Conservation (phyloP, 2,329 filamentous ascomycete species). For the Claviceps digitariae region DNA sequence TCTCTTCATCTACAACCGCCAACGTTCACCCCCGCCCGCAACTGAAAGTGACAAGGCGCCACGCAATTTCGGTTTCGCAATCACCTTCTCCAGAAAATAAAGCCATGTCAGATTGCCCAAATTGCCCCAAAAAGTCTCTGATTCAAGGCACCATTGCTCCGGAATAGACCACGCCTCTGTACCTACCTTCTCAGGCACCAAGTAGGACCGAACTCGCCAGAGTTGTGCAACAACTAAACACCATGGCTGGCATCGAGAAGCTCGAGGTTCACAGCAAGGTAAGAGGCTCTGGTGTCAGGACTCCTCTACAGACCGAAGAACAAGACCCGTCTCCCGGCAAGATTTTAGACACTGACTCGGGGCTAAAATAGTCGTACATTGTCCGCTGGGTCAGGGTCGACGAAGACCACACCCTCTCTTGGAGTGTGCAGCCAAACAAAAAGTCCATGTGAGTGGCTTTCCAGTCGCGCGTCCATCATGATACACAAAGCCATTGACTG, state of each 20-base stretch:
- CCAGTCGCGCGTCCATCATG: neutral
- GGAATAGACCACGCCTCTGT: neutral
- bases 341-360: conserved; percentile 8
- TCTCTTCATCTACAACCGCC: neutral
- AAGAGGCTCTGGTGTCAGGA: neutral
- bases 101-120: neutral
- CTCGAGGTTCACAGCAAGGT: conserved; percentile 97
- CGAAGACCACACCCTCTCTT: conserved; percentile 83
- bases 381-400: conserved; percentile 94
- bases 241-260: conserved; percentile 91
- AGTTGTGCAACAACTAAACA: neutral
- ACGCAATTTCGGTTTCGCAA: neutral
- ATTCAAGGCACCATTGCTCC: neutral
- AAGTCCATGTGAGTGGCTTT: conserved; percentile 60
- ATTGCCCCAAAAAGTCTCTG: neutral
- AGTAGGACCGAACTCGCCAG: neutral
- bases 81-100: no score
- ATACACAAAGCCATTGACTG: conserved; percentile 8
- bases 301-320: neutral
- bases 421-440: conserved; percentile 95
- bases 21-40: neutral
- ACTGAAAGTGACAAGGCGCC: neutral
- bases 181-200: neutral
- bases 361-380: conserved; percentile 75
- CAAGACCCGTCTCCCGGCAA: neutral